Evolutionary conservation across 1,139 yeast genomes (phyloP), one percentile per base, ranked within the genome.

Genomic region (Suhomyces choctaworum): DNA sequence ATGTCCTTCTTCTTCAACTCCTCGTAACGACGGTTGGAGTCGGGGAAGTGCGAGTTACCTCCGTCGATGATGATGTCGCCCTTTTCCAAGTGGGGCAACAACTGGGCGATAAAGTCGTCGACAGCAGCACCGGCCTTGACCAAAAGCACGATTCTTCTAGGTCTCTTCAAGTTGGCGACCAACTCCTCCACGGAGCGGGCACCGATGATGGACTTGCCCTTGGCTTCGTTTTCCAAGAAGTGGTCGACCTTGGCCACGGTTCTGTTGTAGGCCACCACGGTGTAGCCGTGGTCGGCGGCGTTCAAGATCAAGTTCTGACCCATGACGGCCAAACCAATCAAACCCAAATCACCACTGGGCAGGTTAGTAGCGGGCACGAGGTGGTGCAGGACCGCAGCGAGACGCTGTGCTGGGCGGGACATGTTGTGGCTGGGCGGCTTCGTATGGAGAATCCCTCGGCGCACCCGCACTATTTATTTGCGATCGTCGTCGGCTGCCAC

Each of bases 11-110:
- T 70, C 68, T 86, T 82, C 65, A 92, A 80, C 60, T 88, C 95
- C 40, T 78, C 94, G 76, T 70, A 88, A 73, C 98, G 88, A 74
- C 98, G 89, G 84, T 89, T 89, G 42, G 97, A 68, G 73, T 92
- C 98, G 66, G 97, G 96, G 94, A 83, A 92, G 71, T 90, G 97
- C 32, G 98, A 92, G 87, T 92, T 92, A 78, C 98, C 98, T 73
- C 98, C 98, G 60, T 92, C 98, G 58, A 92, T 92, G 78, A 92
- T 87, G 76, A 92, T 92, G 67, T 92, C 98, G 51, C 96, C 98
- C 70, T 87, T 76, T 66, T 92, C 98, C 69, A 92, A 78, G 76
- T 80, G 78, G 56, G 97, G 97, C 51, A 86, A 69, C 62, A 92
- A 76, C 72, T 86, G 92, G 49, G 78, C 78, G 63, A 92, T 92